Evolutionary conservation across 108 stramenopile species (phyloP), one percentile per base, ranked within the genome.

Genomic region (Cylindrotheca fusiformis): DNA sequence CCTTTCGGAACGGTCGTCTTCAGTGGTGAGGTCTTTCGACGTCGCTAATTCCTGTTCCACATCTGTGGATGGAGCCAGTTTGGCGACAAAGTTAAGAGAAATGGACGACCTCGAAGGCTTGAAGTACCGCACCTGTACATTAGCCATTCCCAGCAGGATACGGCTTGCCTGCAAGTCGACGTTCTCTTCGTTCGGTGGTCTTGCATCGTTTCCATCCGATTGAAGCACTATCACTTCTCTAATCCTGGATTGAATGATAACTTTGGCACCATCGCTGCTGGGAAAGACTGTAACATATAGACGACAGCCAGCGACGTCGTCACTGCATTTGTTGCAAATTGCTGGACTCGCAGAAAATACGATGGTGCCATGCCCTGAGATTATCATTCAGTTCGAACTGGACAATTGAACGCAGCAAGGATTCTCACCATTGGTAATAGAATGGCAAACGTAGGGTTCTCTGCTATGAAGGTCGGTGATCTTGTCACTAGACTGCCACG

Each of bases 241-340:
- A 32, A 99, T 97, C 19, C 96, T 85, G 17, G 91, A 90, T 71
- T 99, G 98, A 50, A 96, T 94, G 62, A 99, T 96, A 17, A 97
- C 72, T 75, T 97, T 99, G 22, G 95, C 96, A 61, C 93, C 95
- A 52, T 97, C 97, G 67, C 96, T 96, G 33, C 75, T 84, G 19
- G 98, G 98, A 79, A 96, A 96, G 18, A 91, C 78, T 19, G 80
- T 84, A 23, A 95, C 94, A 71, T 96, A 99, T 51, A 99, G 82
- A 31, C 84, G 55, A 1, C 80, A 72, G 8, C 87, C 92, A 19
- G 80, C 64, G 41, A 97, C 86, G 63, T 87, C 88, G 5, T 84
- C 87, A 58, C 78, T 84, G 70, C 96, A 93, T 75, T 96, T 96
- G 73, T 99, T 99, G 62, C 97, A 74, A 62, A 99, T 96, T 2